Percentiles rank a stretch among this genome's conserved stretches.
Conservation (phyloP, 1,139 yeast genomes). For the Hansenula lynferdii region DNA sequence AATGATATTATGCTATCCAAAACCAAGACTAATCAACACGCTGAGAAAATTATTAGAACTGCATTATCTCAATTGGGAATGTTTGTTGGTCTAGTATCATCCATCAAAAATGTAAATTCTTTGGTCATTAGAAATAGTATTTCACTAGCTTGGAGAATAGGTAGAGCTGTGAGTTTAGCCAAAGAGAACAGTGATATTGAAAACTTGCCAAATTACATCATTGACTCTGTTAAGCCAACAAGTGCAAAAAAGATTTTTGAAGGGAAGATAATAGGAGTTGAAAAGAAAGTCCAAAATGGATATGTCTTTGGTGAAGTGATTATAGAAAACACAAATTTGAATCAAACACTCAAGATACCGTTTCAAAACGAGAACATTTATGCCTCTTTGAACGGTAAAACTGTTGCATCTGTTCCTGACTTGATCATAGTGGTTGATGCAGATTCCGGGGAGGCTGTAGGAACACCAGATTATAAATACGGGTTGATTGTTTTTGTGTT, state of each 20-base stretch:
- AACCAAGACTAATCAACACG: conserved; percentile 25
- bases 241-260: conserved; percentile 29
- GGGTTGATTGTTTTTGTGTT: conserved; percentile 36
- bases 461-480: conserved; percentile 39
- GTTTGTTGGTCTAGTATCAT: conserved; percentile 31
- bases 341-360: too few species aligned
- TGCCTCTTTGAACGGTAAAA: too few species aligned
- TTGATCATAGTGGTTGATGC: conserved; percentile 35
- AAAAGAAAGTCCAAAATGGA: conserved; percentile 34
- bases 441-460: conserved; percentile 38
- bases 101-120: conserved; percentile 27
- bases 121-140: conserved; percentile 28
- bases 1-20: conserved; percentile 29
- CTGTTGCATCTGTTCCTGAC: conserved; percentile 38
- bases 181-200: conserved; percentile 24
- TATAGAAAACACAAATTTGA: too few species aligned
- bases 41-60: conserved; percentile 35
- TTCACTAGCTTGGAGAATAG: conserved; percentile 41
- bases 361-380: conserved; percentile 39
- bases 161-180: conserved; percentile 29
- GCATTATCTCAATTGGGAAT: conserved; percentile 33
- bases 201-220: conserved; percentile 27
- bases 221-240: conserved; percentile 29
- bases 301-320: conserved; percentile 40
- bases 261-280: conserved; percentile 38